Evolutionary conservation across 768 basidiomycete genomes (phyloP).

Genomic region (Strobilomyces confusus): DNA sequence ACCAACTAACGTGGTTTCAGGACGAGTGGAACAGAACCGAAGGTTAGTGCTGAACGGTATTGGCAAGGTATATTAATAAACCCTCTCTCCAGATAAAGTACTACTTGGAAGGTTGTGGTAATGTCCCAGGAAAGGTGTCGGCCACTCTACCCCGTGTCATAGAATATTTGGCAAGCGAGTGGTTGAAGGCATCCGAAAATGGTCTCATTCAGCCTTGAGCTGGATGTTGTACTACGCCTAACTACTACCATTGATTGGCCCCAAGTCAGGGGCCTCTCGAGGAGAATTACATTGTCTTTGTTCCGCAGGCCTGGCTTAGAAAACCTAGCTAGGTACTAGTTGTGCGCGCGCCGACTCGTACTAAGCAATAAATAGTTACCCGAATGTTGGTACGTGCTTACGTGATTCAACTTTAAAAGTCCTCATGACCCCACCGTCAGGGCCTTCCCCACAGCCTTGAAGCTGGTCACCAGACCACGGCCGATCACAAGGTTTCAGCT

Average conservation of each 20-base stretch:
- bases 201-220: conserved; percentile 29
- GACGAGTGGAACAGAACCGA: conserved; percentile 89
- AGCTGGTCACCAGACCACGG: neutral
- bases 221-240: neutral
- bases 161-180: conserved; percentile 54
- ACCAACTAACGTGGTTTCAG: conserved; percentile 31
- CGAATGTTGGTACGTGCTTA: too few species aligned
- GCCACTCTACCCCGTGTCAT: conserved; percentile 53
- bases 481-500: neutral
- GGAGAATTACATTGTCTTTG: too few species aligned
- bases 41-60: conserved; percentile 41
- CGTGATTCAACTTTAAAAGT: too few species aligned
- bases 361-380: too few species aligned
- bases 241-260: too few species aligned
- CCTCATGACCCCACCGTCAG: too few species aligned
- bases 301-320: too few species aligned
- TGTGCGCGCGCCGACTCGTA: too few species aligned
- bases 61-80: neutral
- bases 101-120: conserved; percentile 79
- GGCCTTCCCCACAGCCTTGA: neutral
- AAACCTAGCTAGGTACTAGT: too few species aligned
- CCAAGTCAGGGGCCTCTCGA: too few species aligned
- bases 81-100: conserved; percentile 65
- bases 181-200: conserved; percentile 66
- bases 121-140: conserved; percentile 43